These are phyloP conservation scores for Exserohilum rostratum DNA, from an alignment of 2,329 filamentous ascomycete species.

Conservation along the genomic window DNA sequence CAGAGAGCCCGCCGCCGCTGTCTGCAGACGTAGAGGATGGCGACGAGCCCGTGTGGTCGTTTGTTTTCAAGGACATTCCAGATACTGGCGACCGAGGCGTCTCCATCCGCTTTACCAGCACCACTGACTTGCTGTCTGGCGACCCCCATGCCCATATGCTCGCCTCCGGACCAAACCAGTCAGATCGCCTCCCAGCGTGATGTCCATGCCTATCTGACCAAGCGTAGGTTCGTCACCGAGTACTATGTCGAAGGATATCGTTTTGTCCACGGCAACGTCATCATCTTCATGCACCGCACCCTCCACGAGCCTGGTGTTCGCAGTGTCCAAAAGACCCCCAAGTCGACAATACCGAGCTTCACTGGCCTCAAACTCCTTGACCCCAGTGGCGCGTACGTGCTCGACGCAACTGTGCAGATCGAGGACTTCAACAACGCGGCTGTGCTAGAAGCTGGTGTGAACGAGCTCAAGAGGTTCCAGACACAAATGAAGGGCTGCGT, in stretches of 20 bases:
- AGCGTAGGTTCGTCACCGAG: constrained; percentile 60
- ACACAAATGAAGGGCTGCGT: constrained; percentile 63
- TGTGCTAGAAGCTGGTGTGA: constrained; percentile 60
- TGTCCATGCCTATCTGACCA: constrained; percentile 25
- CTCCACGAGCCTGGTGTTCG: constrained; percentile 54
- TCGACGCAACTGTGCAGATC: constrained; percentile 64
- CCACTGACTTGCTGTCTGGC: constrained; percentile 55
- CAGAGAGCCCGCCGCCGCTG: constrained; percentile 15
- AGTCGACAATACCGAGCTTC: constrained; percentile 51
- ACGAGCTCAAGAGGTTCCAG: constrained; percentile 62
- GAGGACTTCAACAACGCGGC: constrained; percentile 61
- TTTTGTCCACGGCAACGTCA: constrained; percentile 63
- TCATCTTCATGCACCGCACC: constrained; percentile 63
- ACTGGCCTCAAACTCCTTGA: constrained; percentile 59
- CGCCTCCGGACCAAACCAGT: constrained; percentile 60
- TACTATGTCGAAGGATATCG: constrained; percentile 63
- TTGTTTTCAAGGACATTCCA: constrained; percentile 51
- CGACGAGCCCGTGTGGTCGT: constrained; percentile 43
- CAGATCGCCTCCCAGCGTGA: constrained; percentile 27
- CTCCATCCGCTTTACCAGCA: constrained; percentile 59
- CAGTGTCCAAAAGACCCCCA: constrained; percentile 37
- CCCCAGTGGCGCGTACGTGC: constrained; percentile 61
- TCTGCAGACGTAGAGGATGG: constrained; percentile 31
- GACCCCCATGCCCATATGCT: constrained; percentile 59
- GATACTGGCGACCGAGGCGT: constrained; percentile 60